Base-by-base conservation (phyloP, 2,329 filamentous ascomycete species). In the Botrytis elliptica region DNA sequence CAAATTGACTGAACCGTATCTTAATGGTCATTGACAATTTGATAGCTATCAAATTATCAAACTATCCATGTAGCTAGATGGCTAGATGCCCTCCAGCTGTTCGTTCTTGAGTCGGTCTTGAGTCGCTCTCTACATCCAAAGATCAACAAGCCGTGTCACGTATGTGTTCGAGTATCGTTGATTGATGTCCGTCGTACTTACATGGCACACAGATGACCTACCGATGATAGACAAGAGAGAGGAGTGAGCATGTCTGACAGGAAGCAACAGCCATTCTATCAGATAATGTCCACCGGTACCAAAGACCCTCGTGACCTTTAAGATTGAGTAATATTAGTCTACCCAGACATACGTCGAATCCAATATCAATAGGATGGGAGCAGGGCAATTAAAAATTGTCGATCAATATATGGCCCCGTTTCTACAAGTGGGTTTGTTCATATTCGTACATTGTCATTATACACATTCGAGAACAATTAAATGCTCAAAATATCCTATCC, bases 401-500 rank as follows among this genome's bases (percentile, higher is more conserved):
- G 68, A 62, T 60, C 68, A 38, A 62, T 62, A 36, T 22, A 42
- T 66, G 29, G 25, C 38, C 40, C 46, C 18, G 40, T 57, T 72
- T 20, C n/a, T 25, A 36, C 33, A 40, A 36, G 38, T 71, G 33
- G 59, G 33, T 42, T 40, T 52, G 33, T 33, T 52, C 40, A 55
- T 33, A 44, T 25, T 46, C n/a, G 36, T 67, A 67, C 46, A 72
- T 67, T 42, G 14, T 57, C 40, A 72, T 42, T 55, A 38, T 38
- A 60, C 46, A 67, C 29, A 68, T 40, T 40, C 22, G n/a, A 68
- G 52, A 36, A 62, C 42, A 49, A 29, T 25, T 49, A 22, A 22
- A 44, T 49, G 49, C 69, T 77, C 70, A 77, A 66, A 77, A 66
- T 62, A 79, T 79, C 73, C 70, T 77, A 75, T 78, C 77, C 71